Evolutionary conservation across 2,329 filamentous ascomycete species (phyloP).

Genomic region (Cladosporium colombiae): DNA sequence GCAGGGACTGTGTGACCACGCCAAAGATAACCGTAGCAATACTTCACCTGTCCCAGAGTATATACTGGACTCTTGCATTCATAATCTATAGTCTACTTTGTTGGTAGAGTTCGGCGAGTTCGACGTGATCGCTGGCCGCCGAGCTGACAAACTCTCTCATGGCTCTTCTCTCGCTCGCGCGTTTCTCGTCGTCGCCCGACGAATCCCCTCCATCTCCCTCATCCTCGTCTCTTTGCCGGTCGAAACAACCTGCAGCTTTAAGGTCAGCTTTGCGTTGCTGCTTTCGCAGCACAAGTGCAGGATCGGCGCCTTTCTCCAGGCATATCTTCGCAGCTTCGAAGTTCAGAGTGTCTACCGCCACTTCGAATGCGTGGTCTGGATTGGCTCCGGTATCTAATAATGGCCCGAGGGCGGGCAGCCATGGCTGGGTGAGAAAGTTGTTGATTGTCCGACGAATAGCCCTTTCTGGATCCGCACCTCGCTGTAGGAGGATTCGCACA

Average conservation of each 20-base stretch:
- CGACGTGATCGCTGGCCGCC: neutral
- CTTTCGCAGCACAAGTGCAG: neutral
- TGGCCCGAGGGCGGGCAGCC: conserved; percentile 13
- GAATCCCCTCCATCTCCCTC: neutral
- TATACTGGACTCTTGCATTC: no score
- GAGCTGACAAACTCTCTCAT: neutral
- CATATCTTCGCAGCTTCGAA: conserved; percentile 13
- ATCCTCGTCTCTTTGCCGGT: neutral
- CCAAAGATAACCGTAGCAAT: no score
- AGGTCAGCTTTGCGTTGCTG: neutral
- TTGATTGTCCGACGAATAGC: neutral
- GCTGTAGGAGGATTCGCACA: conserved; percentile 9
- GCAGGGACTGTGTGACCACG: no score
- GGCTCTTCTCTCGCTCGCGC: neutral
- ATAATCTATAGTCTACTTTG: no score
- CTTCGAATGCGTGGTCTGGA: neutral
- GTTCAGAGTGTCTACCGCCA: neutral
- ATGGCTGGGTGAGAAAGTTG: neutral
- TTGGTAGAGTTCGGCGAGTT: no score
- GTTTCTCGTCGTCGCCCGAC: neutral
- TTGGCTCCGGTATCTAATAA: conserved; percentile 18
- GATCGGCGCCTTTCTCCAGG: conserved; percentile 18
- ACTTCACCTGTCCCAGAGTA: no score
- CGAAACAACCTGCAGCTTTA: neutral
- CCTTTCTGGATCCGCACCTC: conserved; percentile 14